phyloP scores from a whole-genome alignment of 495 filamentous ascomycete species.

The Aspergillus mulundensis region DNA sequence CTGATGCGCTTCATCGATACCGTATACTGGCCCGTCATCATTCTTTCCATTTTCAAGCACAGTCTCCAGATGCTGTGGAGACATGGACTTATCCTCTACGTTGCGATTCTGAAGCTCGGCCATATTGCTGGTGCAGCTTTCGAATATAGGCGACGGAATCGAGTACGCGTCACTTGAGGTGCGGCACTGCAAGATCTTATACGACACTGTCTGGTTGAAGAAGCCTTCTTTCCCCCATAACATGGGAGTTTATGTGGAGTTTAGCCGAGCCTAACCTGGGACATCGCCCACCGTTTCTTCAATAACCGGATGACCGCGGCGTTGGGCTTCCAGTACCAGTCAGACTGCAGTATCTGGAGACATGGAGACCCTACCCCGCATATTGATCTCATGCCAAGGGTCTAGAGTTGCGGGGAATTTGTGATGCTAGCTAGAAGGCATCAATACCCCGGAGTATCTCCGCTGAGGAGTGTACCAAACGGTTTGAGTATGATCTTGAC shows the following conservation, averaged over 20 bases:
- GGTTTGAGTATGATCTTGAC: too few species aligned
- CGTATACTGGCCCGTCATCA: slow-evolving; percentile 2
- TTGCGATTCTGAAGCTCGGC: neutral
- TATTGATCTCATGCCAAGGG: slow-evolving; percentile 12
- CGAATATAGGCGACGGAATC: too few species aligned
- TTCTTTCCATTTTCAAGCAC: slow-evolving; percentile 6
- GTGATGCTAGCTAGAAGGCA: neutral
- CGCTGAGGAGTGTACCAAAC: too few species aligned
- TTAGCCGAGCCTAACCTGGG: slow-evolving; percentile 10
- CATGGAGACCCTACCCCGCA: slow-evolving; percentile 12
- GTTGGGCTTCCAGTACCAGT: neutral
- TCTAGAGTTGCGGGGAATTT: neutral
- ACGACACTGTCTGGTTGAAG: neutral
- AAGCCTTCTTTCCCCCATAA: slow-evolving; percentile 3
- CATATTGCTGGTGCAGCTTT: neutral
- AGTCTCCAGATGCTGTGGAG: slow-evolving; percentile 10
- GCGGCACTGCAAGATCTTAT: neutral
- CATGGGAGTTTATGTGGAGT: neutral
- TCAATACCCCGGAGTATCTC: neutral
- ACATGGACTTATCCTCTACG: slow-evolving; percentile 4
- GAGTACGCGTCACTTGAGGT: too few species aligned
- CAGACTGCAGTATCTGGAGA: neutral
- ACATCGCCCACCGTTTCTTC: neutral
- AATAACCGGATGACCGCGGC: slow-evolving; percentile 10
- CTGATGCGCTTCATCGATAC: slow-evolving; percentile 18